phyloP scores from a whole-genome alignment of 805 yeast genomes.

The Lachancea sp. region DNA sequence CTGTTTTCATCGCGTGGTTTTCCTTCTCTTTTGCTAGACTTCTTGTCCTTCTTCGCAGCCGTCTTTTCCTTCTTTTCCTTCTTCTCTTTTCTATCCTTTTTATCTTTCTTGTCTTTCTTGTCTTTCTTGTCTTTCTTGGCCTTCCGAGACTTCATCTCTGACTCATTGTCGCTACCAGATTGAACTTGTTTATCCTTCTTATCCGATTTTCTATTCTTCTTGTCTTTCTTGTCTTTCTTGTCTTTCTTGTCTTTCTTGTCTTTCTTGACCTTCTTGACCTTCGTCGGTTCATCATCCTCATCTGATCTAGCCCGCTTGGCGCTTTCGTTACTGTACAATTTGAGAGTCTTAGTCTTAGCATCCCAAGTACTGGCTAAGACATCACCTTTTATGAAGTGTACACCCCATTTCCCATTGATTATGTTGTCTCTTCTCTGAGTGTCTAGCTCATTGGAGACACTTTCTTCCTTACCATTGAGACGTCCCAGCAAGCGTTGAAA shows the following conservation, averaged over 20 bases:
- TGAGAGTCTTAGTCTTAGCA: slow-evolving; percentile 40
- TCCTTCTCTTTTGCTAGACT: slow-evolving; percentile 21
- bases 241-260: slow-evolving; percentile 12
- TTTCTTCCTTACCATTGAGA: slow-evolving; percentile 78
- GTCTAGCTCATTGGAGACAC: slow-evolving; percentile 57
- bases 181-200: slow-evolving; percentile 20
- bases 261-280: slow-evolving; percentile 14
- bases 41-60: slow-evolving; percentile 30
- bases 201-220: slow-evolving; percentile 20
- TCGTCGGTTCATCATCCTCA: slow-evolving; percentile 21
- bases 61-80: slow-evolving; percentile 26
- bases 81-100: too few species aligned
- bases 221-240: slow-evolving; percentile 18
- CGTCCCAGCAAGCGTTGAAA: slow-evolving; percentile 87
- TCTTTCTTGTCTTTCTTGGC: slow-evolving; percentile 11
- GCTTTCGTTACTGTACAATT: slow-evolving; percentile 20
- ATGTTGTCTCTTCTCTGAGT: slow-evolving; percentile 61
- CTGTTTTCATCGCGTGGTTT: slow-evolving; percentile 26
- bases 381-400: slow-evolving; percentile 81
- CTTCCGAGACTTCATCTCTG: slow-evolving; percentile 20
- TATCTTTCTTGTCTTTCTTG: slow-evolving; percentile 23
- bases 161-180: slow-evolving; percentile 16
- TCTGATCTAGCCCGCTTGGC: not conserved
- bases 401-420: slow-evolving; percentile 82
- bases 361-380: slow-evolving; percentile 81